Base-by-base conservation (phyloP, 2,329 filamentous ascomycete species). In the Ilyonectria mors-panacis region DNA sequence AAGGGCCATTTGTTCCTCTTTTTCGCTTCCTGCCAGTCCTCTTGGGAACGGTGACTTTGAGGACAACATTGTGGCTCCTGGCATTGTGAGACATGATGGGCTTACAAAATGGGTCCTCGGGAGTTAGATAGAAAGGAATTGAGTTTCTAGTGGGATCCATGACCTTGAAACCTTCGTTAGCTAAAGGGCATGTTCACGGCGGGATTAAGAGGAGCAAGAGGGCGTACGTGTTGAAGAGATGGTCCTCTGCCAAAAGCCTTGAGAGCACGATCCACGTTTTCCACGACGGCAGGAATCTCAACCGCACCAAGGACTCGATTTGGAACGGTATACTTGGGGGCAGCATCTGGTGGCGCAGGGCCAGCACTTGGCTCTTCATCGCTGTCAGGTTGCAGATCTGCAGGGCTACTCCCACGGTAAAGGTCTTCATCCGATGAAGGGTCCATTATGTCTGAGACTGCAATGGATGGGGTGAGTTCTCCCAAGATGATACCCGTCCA, bases 21-120 rank as follows among this genome's bases (percentile, higher is more conserved):
- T 95, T 97, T 65, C 95, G 89, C 81, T 93, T 97, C 67, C 94
- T 89, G 3, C 95, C 95, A 2, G 94, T 98, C 63, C 94, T 86
- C 79, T 91, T 96, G 0, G 96, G 95, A 1, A 98, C 89, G 0
- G 92, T 94, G 62, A 99, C 87, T 78, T 94, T 95, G 59, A 99
- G 85, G 21, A 98, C 86, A 21, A 98, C 83, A 76, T 98, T 97
- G 77, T 94, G 93, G 10, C 94, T 93, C 21, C 88, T 83, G 35
- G 91, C 88, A 76, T 92, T 93, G 47, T 91, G 91, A 8, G 95
- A 97, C 72, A 92, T 85, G 67, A 97, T 85, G 9, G 93, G 93
- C 73, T 92, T 92, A 74, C 93, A 91, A 75, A 94, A 90, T 3
- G 92, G 91, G 79, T 97, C 94, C 70, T 94, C 88, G 26, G 93